Base-by-base conservation (phyloP, 2,329 filamentous ascomycete species). In the Byssothecium circinans region DNA sequence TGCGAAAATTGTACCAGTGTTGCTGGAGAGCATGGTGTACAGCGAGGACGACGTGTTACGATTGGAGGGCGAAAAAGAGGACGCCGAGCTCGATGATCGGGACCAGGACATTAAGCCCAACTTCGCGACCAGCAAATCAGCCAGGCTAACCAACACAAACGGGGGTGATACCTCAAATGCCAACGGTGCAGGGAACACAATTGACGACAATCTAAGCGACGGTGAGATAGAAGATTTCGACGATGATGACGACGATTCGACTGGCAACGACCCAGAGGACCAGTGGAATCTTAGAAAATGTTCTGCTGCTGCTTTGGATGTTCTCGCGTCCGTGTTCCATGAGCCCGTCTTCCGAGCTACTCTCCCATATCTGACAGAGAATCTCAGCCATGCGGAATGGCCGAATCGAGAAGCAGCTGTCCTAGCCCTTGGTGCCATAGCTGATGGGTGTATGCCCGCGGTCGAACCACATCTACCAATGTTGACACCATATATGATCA, bases 201-300 rank as follows among this genome's bases (percentile, higher is more conserved):
- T 69, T 46, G 83, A 90, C 35, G 83, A 90, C 34, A 87, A 91
- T 37, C 73, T 91, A 6, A 92, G 92, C 61, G 92, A 96, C 53
- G 92, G 91, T 30, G 91, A 96, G 69, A 84, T 96, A 35, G 88
- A 87, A 33, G 86, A 86, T 30, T 78, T 78, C 23, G 81, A 85
- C 45, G 88, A 88, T 39, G 89, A 91, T 38, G 89, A 83, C 49
- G 79, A 89, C 49, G 79, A 89, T 53, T 78, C 79, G 3, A 25
- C 17, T 33, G 79, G 77, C 27, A 82, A 81, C 41, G 89, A 91
- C 59, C 89, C 90, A 0, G 94, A 97, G 69, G 90, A 95, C 68
- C 83, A 85, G 60, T 99, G 94, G 94, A 97, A 92, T 45, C 78
- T 99, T 43, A 85, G 94, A 54, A 99, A 99, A 74, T 97, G 94